Evolutionary conservation across 495 filamentous ascomycete species (phyloP).

Genomic region (Xylaria nigripes): DNA sequence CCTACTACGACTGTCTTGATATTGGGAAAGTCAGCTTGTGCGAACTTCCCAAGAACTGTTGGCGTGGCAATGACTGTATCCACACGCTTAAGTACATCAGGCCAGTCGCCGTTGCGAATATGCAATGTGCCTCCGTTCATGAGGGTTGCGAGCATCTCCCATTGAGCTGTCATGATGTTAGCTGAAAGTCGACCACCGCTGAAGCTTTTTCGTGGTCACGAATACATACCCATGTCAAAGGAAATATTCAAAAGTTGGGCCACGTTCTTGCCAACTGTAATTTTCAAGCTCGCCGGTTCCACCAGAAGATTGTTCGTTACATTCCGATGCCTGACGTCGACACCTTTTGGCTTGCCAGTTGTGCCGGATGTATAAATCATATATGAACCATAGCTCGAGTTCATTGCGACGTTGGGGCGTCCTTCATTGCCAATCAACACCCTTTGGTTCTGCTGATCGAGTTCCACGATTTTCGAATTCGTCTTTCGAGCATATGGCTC

Average conservation of each 20-base stretch:
- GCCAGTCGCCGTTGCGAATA: constrained; percentile 25
- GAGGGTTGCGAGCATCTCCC: constrained; percentile 33
- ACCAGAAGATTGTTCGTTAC: constrained; percentile 27
- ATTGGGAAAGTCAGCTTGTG: constrained; percentile 26
- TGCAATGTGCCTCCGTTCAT: constrained; percentile 33
- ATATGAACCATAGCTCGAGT: constrained; percentile 29
- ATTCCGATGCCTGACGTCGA: constrained; percentile 28
- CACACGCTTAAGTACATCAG: constrained; percentile 15
- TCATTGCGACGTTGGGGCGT: constrained; percentile 13
- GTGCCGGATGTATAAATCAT: constrained; percentile 39
- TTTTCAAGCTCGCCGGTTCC: constrained; percentile 27
- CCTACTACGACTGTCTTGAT: constrained; percentile 26
- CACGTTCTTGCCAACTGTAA: constrained; percentile 30
- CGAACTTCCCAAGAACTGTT: constrained; percentile 24
- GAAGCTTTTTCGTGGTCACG: neutral
- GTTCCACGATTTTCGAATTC: constrained; percentile 6
- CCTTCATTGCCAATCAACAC: constrained; percentile 6
- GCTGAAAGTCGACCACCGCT: neutral
- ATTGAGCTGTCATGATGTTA: constrained; percentile 22
- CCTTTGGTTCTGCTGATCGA: constrained; percentile 4
- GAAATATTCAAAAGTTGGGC: constrained; percentile 30
- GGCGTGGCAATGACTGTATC: constrained; percentile 33
- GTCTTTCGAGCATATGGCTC: constrained; percentile 5
- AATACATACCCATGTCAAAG: constrained; percentile 34
- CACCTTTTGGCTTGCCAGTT: constrained; percentile 35